Conservation (phyloP, 192 early-diverging fungal species). For the Backusella parvicylindrica region DNA sequence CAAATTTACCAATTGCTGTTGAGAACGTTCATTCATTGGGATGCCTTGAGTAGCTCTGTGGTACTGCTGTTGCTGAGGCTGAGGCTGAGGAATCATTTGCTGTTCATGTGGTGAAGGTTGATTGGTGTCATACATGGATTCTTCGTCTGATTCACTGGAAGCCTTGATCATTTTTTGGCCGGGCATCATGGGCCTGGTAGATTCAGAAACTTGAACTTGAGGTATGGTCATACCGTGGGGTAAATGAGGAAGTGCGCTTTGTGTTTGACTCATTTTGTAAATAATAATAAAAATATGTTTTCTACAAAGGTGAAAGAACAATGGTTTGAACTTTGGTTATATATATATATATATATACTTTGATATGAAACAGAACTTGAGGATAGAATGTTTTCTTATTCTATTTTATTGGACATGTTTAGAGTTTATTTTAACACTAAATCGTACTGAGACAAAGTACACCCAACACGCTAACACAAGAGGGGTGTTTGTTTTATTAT, state of each 20-base stretch:
- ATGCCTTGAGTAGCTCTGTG: not conserved
- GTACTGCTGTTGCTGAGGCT: not conserved
- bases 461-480: not conserved
- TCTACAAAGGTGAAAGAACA: too few species aligned
- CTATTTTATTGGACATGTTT: not conserved
- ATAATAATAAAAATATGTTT: too few species aligned
- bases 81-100: not conserved
- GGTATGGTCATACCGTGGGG: constrained; percentile 9
- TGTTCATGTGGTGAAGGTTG: not conserved
- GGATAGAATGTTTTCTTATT: not conserved
- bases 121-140: not conserved
- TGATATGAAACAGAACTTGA: too few species aligned
- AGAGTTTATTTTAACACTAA: not conserved
- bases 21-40: not conserved
- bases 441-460: not conserved
- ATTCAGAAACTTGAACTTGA: not conserved
- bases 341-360: too few species aligned
- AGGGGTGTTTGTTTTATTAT: too few species aligned
- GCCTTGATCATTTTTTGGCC: not conserved
- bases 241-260: constrained; percentile 12
- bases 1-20: not conserved
- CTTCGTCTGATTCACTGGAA: too few species aligned
- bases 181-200: constrained; percentile 6
- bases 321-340: too few species aligned
- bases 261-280: not conserved